Evolutionary conservation across 73 alveolate species (phyloP).

Genomic region (Stentor roeselii): DNA sequence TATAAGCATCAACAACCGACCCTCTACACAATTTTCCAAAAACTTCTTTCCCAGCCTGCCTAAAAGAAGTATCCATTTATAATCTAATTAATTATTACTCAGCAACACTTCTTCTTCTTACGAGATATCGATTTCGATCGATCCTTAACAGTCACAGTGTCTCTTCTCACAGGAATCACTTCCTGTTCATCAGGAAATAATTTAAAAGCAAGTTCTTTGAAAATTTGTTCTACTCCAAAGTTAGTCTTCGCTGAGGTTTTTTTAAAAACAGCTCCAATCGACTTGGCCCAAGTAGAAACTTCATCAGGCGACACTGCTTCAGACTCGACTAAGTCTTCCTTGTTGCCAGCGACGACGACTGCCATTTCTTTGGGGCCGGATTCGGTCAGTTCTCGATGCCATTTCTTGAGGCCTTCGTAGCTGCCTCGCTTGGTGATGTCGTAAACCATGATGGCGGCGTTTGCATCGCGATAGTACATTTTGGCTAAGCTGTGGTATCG

Average conservation of each 20-base stretch:
- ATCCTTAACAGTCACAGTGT: too few relatives aligned
- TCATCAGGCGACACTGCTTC: too few relatives aligned
- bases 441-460: conserved; percentile 66
- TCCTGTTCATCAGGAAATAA: too few relatives aligned
- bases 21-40: conserved; percentile 1
- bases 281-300: too few relatives aligned
- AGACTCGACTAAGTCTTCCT: conserved; percentile 58
- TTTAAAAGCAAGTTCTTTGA: too few relatives aligned
- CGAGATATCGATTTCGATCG: too few relatives aligned
- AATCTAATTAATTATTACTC: too few relatives aligned
- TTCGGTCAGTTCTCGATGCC: conserved; percentile 67
- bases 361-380: conserved; percentile 58
- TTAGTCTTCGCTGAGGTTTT: too few relatives aligned
- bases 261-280: too few relatives aligned
- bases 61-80: conserved; percentile 1
- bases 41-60: conserved; percentile 15
- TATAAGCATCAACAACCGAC: not conserved
- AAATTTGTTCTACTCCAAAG: too few relatives aligned
- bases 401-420: conserved; percentile 57
- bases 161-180: too few relatives aligned
- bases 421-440: conserved; percentile 58
- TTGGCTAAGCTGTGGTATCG: conserved; percentile 61
- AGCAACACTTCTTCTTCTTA: too few relatives aligned
- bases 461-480: conserved; percentile 76
- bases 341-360: conserved; percentile 75